Base-by-base conservation (phyloP, 345 rosid genomes). In the Streptanthus diversifolius region DNA sequence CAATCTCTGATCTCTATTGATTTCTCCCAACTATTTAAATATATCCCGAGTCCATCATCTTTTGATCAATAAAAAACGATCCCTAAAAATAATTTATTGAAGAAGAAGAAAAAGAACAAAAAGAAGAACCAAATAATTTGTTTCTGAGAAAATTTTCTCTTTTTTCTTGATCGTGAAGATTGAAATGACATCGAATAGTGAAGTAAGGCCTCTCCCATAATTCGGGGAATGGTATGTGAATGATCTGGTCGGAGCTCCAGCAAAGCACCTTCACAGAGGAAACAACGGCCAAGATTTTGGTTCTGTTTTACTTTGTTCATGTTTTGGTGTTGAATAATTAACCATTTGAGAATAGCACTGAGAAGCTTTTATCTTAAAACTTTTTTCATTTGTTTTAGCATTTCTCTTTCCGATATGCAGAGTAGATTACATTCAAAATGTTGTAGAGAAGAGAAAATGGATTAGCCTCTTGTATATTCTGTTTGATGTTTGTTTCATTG, bases 201-300 rank as follows among this genome's bases (percentile, higher is more conserved):
- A 69, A 14, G 71, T 56, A 15, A 69, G 83, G 32, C 62, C 83
- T 60, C 41, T 79, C 3, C 84, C 82, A 0, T 73, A 67, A 66
- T 82, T 79, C 40, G 85, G 85, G 4, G 85, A 79, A 6, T 82
- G 83, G 85, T 81, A 79, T 57, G 85, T 82, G 66, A 82, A 79
- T 64, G 83, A 82, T 76, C 49, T 40, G 1, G 81, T 11, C 58
- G 77, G 67, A 62, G 65, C 17, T 4, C 81, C 0, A 70, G 74
- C 70, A 76, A 68, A 43, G 24, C 71, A 12, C 11, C 57, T 17
- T 75, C 78, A 33, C 71, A 76, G 43, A 73, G 73, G 74, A 72
- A 73, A 61, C 66, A 54, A n/a, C 71, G 3, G 55, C 43, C 59
- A 82, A 58, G 51, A 79, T 70, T 70, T 63, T 82, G 85, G 82